These are phyloP conservation scores for Populus simonii DNA, from an alignment of 345 rosid genomes.

Conservation along the genomic window DNA sequence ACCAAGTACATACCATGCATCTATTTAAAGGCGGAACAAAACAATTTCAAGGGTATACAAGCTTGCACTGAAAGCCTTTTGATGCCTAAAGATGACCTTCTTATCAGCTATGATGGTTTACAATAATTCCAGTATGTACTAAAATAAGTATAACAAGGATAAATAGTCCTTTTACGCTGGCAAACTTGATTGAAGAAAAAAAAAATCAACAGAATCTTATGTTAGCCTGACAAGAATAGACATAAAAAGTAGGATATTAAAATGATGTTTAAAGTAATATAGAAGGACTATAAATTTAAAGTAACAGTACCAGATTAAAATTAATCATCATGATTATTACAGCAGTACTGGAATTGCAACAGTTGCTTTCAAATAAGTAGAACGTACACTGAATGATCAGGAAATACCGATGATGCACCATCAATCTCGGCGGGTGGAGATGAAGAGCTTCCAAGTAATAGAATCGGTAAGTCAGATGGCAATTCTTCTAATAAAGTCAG, in stretches of 20 bases:
- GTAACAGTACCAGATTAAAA: background rate
- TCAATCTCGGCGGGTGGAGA: constrained; percentile 51
- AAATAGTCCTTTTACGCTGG: background rate
- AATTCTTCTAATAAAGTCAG: constrained; percentile 87
- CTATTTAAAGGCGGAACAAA: background rate
- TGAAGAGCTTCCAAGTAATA: constrained; percentile 77
- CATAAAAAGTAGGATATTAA: background rate
- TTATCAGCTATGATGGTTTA: background rate
- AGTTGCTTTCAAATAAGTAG: background rate
- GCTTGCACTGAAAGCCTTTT: background rate
- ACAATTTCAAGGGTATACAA: background rate
- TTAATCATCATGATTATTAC: background rate
- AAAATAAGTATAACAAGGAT: background rate
- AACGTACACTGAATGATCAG: constrained; percentile 72
- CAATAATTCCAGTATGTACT: background rate
- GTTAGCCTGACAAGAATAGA: background rate
- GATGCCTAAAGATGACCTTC: background rate
- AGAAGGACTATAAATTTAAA: background rate
- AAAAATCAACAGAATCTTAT: background rate
- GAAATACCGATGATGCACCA: constrained; percentile 54
- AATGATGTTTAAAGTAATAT: background rate
- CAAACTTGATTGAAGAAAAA: background rate
- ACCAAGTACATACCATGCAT: background rate
- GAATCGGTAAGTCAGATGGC: constrained; percentile 80
- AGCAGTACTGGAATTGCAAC: background rate